Base-by-base conservation (phyloP, 1,284 basidiomycete species). In the Puccinia novopanici region DNA sequence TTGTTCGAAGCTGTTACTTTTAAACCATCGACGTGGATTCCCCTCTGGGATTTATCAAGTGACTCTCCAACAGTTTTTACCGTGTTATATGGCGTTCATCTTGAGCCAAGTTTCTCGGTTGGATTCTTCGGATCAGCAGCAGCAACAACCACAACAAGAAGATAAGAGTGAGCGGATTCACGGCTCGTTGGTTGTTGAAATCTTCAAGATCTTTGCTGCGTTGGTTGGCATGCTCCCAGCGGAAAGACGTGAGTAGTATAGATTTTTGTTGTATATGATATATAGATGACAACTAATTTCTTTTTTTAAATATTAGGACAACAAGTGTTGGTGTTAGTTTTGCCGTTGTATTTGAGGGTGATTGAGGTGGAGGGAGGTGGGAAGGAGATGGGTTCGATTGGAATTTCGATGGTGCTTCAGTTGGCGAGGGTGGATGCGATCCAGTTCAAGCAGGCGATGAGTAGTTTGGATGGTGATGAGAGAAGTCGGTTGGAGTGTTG, bases 1-100 rank as follows among this genome's bases (percentile, higher is more conserved):
- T 65, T 80, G 78, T 55, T 71, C 78, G 24, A 80, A 80, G 67
- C 74, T 70, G 48, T 54, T 80, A 42, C 37, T 80, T 22, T 24
- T 74, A n/a, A 73, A 45, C 15, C 65, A 40, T 22, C 59, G 30
- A 17, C 68, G 40, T 27, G 54, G 24, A 19, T 24, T 40, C 34
- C 50, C 48, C 19, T 80, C 70, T n/a, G 15, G 22, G n/a, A 55
- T 72, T 48, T 30, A 57, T 24, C 67, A 65, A 65, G 57, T 80
- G 10, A 50, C 70, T 37, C 30, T 80, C 5, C 54, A n/a, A 37
- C 70, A 50, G n/a, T 48, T 80, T 9, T 40, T 73, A n/a, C 78
- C 70, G 3, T 42, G 54, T 30, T 73, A 63, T 37, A 30, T 63
- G 19, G 70, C 37, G 12, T 55, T 80, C 10, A n/a, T 80, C 24